Conservation (phyloP, 257 asterid species). For the Fraxinus excelsior region DNA sequence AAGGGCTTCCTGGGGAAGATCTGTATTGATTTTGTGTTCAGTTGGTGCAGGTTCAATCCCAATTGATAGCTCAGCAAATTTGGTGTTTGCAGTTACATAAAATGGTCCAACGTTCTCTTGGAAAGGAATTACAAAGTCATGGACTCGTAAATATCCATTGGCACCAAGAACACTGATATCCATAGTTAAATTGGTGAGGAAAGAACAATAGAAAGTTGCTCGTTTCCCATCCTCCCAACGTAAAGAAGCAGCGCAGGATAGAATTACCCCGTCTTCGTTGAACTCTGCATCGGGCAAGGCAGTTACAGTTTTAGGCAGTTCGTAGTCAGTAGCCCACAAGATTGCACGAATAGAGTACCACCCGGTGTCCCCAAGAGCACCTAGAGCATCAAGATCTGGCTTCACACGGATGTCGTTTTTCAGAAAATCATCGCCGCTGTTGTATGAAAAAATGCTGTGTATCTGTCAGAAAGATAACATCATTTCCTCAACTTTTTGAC, state of each 20-base stretch:
- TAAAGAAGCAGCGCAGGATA: slow-evolving; percentile 44
- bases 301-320: slow-evolving; percentile 40
- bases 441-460: slow-evolving; percentile 33
- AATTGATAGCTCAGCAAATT: slow-evolving; percentile 31
- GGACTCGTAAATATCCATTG: slow-evolving; percentile 51
- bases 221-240: slow-evolving; percentile 47
- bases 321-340: slow-evolving; percentile 37
- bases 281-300: slow-evolving; percentile 36
- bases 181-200: slow-evolving; percentile 50
- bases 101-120: slow-evolving; percentile 55
- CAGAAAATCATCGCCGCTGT: slow-evolving; percentile 33
- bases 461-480: slow-evolving; percentile 26
- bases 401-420: slow-evolving; percentile 46
- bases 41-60: slow-evolving; percentile 48
- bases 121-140: slow-evolving; percentile 59
- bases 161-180: slow-evolving; percentile 55
- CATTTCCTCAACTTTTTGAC: too few relatives aligned
- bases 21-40: slow-evolving; percentile 45
- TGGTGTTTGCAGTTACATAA: slow-evolving; percentile 30
- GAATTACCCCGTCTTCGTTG: slow-evolving; percentile 41
- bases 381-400: slow-evolving; percentile 52
- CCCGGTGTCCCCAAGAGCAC: slow-evolving; percentile 51
- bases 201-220: slow-evolving; percentile 66
- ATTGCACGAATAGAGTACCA: slow-evolving; percentile 44
- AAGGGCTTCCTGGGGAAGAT: slow-evolving; percentile 67